Base-by-base conservation (phyloP, 1,284 basidiomycete species). In the Puccinia hordei region DNA sequence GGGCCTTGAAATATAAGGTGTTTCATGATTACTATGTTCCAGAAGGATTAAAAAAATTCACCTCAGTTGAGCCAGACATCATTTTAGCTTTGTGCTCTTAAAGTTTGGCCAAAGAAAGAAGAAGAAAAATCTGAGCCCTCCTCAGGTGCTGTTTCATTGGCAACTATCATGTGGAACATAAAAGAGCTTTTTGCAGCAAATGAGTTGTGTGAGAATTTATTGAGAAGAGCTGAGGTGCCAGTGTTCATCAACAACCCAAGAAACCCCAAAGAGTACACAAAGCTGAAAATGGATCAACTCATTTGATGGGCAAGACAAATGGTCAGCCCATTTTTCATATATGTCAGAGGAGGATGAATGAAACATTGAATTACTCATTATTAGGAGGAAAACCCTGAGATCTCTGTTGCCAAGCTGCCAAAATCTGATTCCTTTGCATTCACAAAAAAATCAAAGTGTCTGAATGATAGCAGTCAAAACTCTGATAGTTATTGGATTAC, bases 221-320 rank as follows among this genome's bases (percentile, higher is more conserved):
- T 15, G 5, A 15, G 53, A 5, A 6, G 6, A 22, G 22, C 19
- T 27, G 24, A 55, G 53, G 22, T 55, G 53, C 19, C 19, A n/a
- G 53, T 55, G 24, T 55, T 55, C 17, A 55, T 55, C 24, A 55
- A n/a, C n/a, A n/a, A 55, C 53, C 53, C 53, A 55, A 55, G 24
- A 4, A 55, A 55, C 17, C 53, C 53, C 24, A 22, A 27, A 22
- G 22, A 55, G 53, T 55, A 55, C 53, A 55, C 17, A 27, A 22
- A n/a, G 24, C 53, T 55, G 5, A 55, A 4, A 27, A 55, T 19
- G 53, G 53, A 55, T 55, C 53, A 27, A 27, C 8, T 55, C 6
- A 6, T 27, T 22, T 27, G 5, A 22, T 55, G 53, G 53, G 53
- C 53, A 22, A 5, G 8, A n/a, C 6, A 4, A 55, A 55, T 55